Evolutionary conservation across 257 asterid species (phyloP).

Genomic region (Forsythia suspensa): DNA sequence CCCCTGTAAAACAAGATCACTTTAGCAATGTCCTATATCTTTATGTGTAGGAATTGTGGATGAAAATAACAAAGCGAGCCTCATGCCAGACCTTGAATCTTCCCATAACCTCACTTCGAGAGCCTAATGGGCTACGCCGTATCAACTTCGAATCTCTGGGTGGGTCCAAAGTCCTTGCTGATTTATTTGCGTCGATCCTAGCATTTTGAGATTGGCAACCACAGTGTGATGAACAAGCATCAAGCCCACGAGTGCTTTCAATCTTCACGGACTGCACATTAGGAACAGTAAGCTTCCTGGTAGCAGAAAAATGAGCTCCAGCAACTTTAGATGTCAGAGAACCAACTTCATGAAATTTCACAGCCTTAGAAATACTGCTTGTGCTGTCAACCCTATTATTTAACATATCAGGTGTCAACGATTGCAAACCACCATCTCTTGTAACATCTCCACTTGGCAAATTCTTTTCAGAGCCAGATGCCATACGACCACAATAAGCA

Average conservation of each 20-base stretch:
- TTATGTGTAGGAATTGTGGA: background rate
- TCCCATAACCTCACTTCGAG: slow-evolving; percentile 34
- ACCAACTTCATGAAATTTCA: slow-evolving; percentile 31
- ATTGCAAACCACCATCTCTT: slow-evolving; percentile 30
- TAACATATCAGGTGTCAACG: slow-evolving; percentile 22
- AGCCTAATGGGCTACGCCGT: slow-evolving; percentile 34
- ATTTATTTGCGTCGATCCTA: slow-evolving; percentile 34
- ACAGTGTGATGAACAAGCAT: slow-evolving; percentile 32
- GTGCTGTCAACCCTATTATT: slow-evolving; percentile 27
- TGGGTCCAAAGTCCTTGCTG: slow-evolving; percentile 48
- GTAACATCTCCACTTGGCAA: slow-evolving; percentile 21
- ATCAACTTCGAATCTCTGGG: slow-evolving; percentile 38
- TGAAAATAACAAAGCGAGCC: slow-evolving; percentile 14
- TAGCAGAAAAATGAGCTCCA: slow-evolving; percentile 35
- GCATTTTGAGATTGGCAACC: slow-evolving; percentile 25
- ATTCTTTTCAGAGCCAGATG: slow-evolving; percentile 10
- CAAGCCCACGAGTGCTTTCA: slow-evolving; percentile 20
- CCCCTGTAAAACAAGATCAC: slow-evolving; percentile 49
- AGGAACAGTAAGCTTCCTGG: slow-evolving; percentile 25
- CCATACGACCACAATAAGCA: slow-evolving; percentile 9
- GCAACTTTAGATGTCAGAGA: slow-evolving; percentile 32
- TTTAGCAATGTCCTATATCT: slow-evolving; percentile 23
- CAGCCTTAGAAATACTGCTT: slow-evolving; percentile 24
- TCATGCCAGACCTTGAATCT: slow-evolving; percentile 41
- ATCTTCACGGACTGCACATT: slow-evolving; percentile 32